Evolutionary conservation across 1,284 basidiomycete species (phyloP).

Genomic region (Takashimella tepidaria): DNA sequence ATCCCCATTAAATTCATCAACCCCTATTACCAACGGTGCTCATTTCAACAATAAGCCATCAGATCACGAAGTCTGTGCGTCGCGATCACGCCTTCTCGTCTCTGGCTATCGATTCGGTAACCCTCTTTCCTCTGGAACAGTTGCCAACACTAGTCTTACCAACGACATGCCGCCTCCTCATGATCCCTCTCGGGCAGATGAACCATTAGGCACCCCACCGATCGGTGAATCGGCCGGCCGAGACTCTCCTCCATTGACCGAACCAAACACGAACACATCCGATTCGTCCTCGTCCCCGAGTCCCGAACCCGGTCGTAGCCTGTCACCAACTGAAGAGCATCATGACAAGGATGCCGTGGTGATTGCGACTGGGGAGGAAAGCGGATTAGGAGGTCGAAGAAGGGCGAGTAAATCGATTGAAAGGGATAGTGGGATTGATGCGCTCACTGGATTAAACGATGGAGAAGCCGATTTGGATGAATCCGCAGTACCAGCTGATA

Average conservation of each 20-base stretch:
- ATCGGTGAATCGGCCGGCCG: conserved; percentile 2
- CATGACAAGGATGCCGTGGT: background rate
- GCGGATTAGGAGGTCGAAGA: background rate
- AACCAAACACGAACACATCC: conserved; percentile 3
- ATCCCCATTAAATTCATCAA: background rate
- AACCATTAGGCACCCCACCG: background rate
- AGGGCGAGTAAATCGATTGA: conserved; percentile 10
- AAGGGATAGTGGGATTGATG: conserved; percentile 33
- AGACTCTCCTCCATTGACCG: conserved; percentile 31
- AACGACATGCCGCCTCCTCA: background rate
- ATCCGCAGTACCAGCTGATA: conserved; percentile 35
- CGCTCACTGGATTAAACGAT: conserved; percentile 41
- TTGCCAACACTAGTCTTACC: background rate
- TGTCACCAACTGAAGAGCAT: too few relatives aligned
- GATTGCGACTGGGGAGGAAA: background rate
- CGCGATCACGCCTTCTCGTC: conserved; percentile 36
- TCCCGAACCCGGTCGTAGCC: background rate
- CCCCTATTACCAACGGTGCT: background rate
- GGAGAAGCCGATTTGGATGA: conserved; percentile 47
- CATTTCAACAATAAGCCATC: background rate
- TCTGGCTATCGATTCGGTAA: conserved; percentile 46
- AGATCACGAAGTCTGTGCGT: conserved; percentile 32
- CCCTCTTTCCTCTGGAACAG: conserved; percentile 24
- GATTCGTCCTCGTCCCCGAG: background rate
- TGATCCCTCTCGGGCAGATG: background rate